Evolutionary conservation across 805 yeast species (phyloP).

Genomic region (Candida endomychidarum): DNA sequence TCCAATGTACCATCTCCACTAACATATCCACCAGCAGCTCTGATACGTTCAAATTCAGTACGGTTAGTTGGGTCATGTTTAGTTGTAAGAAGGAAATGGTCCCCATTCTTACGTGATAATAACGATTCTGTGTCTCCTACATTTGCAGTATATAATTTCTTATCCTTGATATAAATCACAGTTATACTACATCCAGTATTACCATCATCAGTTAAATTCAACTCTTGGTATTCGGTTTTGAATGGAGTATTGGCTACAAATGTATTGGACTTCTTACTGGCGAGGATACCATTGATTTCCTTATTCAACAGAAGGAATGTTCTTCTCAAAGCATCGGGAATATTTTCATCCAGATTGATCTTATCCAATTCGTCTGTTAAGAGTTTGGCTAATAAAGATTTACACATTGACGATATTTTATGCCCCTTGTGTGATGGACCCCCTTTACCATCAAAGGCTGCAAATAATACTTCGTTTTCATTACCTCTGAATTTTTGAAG

Average conservation of each 20-base stretch:
- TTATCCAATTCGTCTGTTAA: constrained; percentile 67
- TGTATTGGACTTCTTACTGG: constrained; percentile 43
- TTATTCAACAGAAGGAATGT: constrained; percentile 79
- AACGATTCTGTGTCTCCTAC: constrained; percentile 89
- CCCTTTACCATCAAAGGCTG: constrained; percentile 81
- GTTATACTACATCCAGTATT: constrained; percentile 84
- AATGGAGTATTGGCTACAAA: constrained; percentile 38
- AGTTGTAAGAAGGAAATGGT: constrained; percentile 66
- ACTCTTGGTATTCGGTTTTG: constrained; percentile 40
- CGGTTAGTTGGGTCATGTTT: constrained; percentile 83
- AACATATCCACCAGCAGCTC: constrained; percentile 91
- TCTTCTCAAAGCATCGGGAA: constrained; percentile 76
- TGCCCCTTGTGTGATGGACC: constrained; percentile 47
- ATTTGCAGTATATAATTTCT: constrained; percentile 74
- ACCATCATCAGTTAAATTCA: constrained; percentile 61
- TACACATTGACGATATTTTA: constrained; percentile 68
- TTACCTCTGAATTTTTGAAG: constrained; percentile 85
- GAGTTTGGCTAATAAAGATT: constrained; percentile 64
- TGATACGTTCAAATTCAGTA: constrained; percentile 77
- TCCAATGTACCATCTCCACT: constrained; percentile 82
- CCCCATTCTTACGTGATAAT: constrained; percentile 78
- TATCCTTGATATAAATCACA: constrained; percentile 72
- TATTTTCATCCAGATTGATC: constrained; percentile 39
- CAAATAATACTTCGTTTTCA: constrained; percentile 75
- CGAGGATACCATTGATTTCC: constrained; percentile 67